Conservation (phyloP, 2,329 filamentous ascomycete species). For the Fusarium sp. region DNA sequence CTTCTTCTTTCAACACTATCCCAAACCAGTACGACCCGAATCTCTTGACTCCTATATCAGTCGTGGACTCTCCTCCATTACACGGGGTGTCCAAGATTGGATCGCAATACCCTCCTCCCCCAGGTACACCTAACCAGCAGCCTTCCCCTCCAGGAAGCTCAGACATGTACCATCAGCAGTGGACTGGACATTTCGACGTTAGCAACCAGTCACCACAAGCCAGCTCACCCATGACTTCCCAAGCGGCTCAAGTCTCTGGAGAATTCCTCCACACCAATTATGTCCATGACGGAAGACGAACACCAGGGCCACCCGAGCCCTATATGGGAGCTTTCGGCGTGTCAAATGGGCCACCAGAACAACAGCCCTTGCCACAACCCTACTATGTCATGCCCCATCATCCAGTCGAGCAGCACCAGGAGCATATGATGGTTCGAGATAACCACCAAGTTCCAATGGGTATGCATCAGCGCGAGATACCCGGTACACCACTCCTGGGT, state of each 20-base stretch:
- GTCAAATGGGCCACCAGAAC: conserved; percentile 48
- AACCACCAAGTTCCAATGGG: conserved; percentile 41
- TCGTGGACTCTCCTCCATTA: conserved; percentile 60
- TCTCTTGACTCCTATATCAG: conserved; percentile 65
- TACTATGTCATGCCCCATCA: conserved; percentile 48
- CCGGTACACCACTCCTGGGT: conserved; percentile 39
- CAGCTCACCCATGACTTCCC: conserved; percentile 59
- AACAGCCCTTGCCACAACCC: conserved; percentile 41
- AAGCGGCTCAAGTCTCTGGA: conserved; percentile 50
- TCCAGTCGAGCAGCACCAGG: conserved; percentile 44
- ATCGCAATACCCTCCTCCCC: conserved; percentile 55
- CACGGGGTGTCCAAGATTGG: conserved; percentile 58
- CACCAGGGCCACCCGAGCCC: conserved; percentile 52
- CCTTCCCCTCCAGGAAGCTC: conserved; percentile 62
- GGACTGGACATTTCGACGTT: conserved; percentile 55
- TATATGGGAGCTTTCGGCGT: conserved; percentile 54
- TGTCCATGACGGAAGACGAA: conserved; percentile 54
- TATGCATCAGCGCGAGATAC: conserved; percentile 44
- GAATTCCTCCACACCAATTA: conserved; percentile 54
- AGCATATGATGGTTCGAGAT: conserved; percentile 44
- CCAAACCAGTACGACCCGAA: conserved; percentile 56
- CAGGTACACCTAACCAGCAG: conserved; percentile 55
- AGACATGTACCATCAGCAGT: conserved; percentile 59
- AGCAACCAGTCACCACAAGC: conserved; percentile 56
- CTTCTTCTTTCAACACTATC: conserved; percentile 48